Percentiles rank a stretch among this genome's conserved stretches.
phyloP scores from a whole-genome alignment of 2,329 filamentous ascomycete genomes.

The Aspergillus unguis region DNA sequence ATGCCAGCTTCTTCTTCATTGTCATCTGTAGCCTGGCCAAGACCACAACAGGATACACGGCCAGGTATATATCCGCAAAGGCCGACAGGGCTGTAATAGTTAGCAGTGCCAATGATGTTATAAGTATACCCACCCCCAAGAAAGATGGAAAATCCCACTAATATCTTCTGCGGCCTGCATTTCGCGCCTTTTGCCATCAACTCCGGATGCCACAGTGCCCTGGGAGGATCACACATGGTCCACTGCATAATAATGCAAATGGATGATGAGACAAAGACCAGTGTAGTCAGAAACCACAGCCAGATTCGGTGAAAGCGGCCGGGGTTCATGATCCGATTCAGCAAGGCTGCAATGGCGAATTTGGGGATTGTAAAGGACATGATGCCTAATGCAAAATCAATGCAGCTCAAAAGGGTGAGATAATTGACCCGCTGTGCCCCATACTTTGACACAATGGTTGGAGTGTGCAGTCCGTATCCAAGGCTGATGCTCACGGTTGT shows the following conservation, averaged over 20 bases:
- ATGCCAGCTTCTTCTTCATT: conserved; percentile 27
- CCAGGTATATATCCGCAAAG: conserved; percentile 33
- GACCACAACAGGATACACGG: conserved; percentile 31
- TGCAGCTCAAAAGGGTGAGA: conserved; percentile 19
- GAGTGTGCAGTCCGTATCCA: conserved; percentile 43
- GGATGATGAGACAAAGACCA: conserved; percentile 31
- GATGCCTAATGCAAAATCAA: conserved; percentile 29
- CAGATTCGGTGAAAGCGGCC: conserved; percentile 15
- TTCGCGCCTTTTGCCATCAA: conserved; percentile 24
- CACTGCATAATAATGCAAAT: conserved; percentile 42
- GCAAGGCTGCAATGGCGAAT: conserved; percentile 26
- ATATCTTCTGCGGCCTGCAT: conserved; percentile 36
- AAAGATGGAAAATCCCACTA: conserved; percentile 43
- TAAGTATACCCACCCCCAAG: conserved; percentile 32
- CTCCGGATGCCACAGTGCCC: conserved; percentile 39
- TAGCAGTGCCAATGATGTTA: neutral
- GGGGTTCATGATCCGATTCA: conserved; percentile 29
- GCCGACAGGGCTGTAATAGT: conserved; percentile 25
- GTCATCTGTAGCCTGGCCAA: conserved; percentile 33
- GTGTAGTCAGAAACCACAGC: conserved; percentile 30
- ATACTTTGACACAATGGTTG: conserved; percentile 24
- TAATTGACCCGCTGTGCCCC: conserved; percentile 10
- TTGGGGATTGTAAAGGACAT: conserved; percentile 30
- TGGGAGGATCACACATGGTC: conserved; percentile 42
- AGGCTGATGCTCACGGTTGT: conserved; percentile 33